Evolutionary conservation across 495 filamentous ascomycete genomes (phyloP).

Genomic region (Penicillium soppii): DNA sequence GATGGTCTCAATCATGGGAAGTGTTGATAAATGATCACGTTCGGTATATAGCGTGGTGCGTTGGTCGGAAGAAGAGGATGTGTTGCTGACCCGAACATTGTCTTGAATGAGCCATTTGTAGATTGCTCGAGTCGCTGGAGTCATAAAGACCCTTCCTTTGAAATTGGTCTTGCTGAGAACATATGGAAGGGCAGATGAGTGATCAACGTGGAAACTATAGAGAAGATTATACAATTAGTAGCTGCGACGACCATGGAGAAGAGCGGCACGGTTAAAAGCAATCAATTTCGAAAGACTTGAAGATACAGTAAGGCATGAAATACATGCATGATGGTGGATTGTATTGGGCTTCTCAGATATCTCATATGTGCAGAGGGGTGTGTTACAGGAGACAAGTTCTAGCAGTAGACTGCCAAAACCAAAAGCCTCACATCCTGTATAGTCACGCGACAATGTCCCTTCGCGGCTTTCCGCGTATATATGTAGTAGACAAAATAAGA

Average conservation of each 20-base stretch:
- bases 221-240: conserved; percentile 26
- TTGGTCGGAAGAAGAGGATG: conserved; percentile 69
- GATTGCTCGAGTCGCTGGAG: conserved; percentile 97
- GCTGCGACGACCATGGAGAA: background rate
- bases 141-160: conserved; percentile 96
- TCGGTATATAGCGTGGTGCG: conserved; percentile 86
- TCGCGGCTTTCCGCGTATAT: background rate
- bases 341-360: conserved; percentile 32
- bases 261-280: background rate
- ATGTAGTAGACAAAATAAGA: conserved; percentile 5
- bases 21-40: conserved; percentile 88
- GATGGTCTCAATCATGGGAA: conserved; percentile 91
- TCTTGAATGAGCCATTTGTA: conserved; percentile 99
- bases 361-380: conserved; percentile 23
- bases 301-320: conserved; percentile 25
- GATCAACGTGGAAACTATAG: conserved; percentile 91
- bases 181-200: conserved; percentile 93
- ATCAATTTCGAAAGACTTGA: background rate
- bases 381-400: background rate
- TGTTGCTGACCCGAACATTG: conserved; percentile 83
- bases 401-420: conserved; percentile 1
- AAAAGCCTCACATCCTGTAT: conserved; percentile 3
- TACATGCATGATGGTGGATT: conserved; percentile 23
- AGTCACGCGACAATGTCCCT: background rate
- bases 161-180: conserved; percentile 98